Base-by-base conservation (phyloP, 2,329 filamentous ascomycete species). In the Leptoxyphium fumago region DNA sequence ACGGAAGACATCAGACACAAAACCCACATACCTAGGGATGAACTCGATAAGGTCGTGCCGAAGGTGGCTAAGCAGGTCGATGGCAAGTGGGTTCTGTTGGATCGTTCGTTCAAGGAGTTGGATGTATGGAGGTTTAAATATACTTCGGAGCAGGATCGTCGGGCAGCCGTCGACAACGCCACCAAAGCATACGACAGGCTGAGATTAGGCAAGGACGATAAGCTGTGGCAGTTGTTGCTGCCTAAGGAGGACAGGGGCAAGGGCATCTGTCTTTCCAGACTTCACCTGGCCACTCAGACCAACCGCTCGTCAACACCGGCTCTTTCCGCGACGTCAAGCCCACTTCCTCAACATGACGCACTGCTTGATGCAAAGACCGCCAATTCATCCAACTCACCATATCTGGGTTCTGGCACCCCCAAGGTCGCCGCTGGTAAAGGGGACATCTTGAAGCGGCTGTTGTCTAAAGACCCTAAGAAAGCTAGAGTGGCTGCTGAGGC, bases 111-210 rank as follows among this genome's bases (percentile, higher is more conserved):
- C 56, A 75, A 74, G 52, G 76, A 80, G 43, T 62, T 81, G 48
- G 74, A 79, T 53, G 68, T 77, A 9, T 80, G 70, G 67, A 71
- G 68, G 7, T 80, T 80, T 54, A 67, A 67, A 10, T 81, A 79
- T 57, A 68, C 66, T 26, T 68, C 62, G 32, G 55, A 69, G 40
- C 68, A 73, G 40, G 73, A 79, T 45, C 68, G 77, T 14, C 66
- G 78, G 48, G 63, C 70, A 43, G 77, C 75, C 26, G 74, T 80
- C 52, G 72, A 78, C 49, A 73, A 73, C 59, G 75, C 77, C 43
- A 72, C 80, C 53, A 72, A 71, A 43, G 75, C 77, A 38, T 80
- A 75, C 57, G 77, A 81, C 59, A 70, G 77, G 43, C 67, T 74
- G 60, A 68, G 77, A 26, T 62, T 80, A 14, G 70, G 72, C 6